phyloP scores from a whole-genome alignment of 2,329 filamentous ascomycete species.

The Fusarium illudens region DNA sequence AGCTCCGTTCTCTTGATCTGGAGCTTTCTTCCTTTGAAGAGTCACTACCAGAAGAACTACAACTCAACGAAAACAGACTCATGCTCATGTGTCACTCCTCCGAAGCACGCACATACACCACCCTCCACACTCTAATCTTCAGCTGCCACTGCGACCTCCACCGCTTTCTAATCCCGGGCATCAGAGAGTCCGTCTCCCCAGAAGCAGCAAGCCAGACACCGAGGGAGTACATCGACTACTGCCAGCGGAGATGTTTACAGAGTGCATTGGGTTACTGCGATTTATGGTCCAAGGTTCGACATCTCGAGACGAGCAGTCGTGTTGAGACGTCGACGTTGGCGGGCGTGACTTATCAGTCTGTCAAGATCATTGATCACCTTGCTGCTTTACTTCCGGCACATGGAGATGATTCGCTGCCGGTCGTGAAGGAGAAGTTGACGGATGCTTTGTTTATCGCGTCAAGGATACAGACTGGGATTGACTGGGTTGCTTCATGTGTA shows the following conservation, averaged over 20 bases:
- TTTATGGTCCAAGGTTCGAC: conserved; percentile 23
- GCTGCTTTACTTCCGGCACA: conserved; percentile 3
- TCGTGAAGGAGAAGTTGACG: conserved; percentile 17
- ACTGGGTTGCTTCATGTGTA: conserved; percentile 22
- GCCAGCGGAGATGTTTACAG: conserved; percentile 25
- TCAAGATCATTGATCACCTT: conserved; percentile 31
- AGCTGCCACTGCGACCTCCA: conserved; percentile 40
- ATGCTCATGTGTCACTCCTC: conserved; percentile 40
- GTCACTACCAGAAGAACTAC: conserved; percentile 31
- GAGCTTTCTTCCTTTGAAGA: conserved; percentile 32
- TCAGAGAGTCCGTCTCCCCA: conserved; percentile 32
- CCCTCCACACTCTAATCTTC: conserved; percentile 27
- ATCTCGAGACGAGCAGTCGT: conserved; percentile 21
- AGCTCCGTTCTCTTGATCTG: conserved; percentile 21
- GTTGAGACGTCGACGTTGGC: conserved; percentile 17
- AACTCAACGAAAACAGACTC: conserved; percentile 21
- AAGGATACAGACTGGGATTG: background rate
- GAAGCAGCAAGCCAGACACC: conserved; percentile 25
- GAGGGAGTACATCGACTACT: conserved; percentile 25
- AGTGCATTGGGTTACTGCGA: conserved; percentile 10
- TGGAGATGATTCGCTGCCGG: conserved; percentile 8
- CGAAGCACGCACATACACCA: conserved; percentile 32
- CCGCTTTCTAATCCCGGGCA: conserved; percentile 38
- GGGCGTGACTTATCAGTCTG: conserved; percentile 21
- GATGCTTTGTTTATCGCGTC: conserved; percentile 13